Evolutionary conservation across 179 eudicot genomes (phyloP), one percentile per base, ranked within the genome.

Genomic region (Vitellaria paradoxa): DNA sequence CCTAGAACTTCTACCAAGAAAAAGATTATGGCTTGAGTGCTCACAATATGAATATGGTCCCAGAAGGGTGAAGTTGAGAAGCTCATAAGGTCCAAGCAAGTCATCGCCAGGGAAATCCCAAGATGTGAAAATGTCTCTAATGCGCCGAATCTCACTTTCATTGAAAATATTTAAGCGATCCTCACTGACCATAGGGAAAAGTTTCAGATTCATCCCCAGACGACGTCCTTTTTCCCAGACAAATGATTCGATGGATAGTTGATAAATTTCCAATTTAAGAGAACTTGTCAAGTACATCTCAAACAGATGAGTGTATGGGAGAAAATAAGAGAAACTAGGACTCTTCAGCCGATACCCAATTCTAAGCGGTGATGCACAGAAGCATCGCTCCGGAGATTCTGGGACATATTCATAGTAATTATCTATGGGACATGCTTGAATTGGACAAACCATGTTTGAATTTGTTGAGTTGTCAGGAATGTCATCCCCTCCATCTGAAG

Each of bases 81-180:
- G 92, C 76, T 92, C 97, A 86, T 90, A 89, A 40, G 97, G 97
- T 73, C 97, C 97, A 82, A 90, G 89, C 12, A 91, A 82, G 80
- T 90, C 92, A 74, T 66, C 83, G 18, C 81, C 81, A 66, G 80
- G 83, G 81, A 92, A 88, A 10, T 80, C 62, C 97, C 97, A 92
- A 20, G 88, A 78, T 60, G 89, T 75, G 68, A 86, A 92, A 17
- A 81, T 84, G 78, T 49, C 69, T 70, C 87, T 84, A 15, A 92
- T 84, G 23, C 83, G 73, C 26, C 60, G 81, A 86, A 92, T 78
- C 80, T 92, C 94, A 82, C 90, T 92, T 40, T 15, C 55, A 68
- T 86, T 90, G 76, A 92, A 92, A 18, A 9, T 68, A 79, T 14
- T 56, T 15, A 57, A 55, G 68, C 77, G 86, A 45, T 64, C 70